phyloP scores from a whole-genome alignment of 1,284 basidiomycete genomes.

The Gomphus sp. region DNA sequence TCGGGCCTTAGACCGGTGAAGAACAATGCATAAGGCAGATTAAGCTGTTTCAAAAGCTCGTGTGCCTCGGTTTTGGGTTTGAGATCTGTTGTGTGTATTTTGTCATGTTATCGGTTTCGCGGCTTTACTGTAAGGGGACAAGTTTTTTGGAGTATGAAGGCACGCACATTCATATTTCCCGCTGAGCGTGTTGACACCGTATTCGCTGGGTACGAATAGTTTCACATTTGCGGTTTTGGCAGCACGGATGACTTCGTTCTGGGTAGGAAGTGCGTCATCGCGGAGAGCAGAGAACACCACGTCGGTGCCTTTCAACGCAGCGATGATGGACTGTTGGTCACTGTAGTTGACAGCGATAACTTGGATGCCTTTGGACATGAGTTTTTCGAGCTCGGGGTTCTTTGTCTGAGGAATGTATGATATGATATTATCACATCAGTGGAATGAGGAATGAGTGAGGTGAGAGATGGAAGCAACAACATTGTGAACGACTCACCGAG shows the following conservation, averaged over 20 bases:
- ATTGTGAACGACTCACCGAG: neutral
- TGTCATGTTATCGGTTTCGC: no score
- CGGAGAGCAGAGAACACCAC: neutral
- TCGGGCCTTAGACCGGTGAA: constrained; percentile 12
- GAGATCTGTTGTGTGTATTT: neutral
- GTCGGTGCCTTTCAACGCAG: neutral
- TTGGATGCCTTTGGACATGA: neutral
- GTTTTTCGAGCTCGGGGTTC: neutral
- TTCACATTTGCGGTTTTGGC: constrained; percentile 20
- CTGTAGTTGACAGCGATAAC: neutral
- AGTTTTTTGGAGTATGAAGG: neutral
- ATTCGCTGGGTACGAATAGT: constrained; percentile 21
- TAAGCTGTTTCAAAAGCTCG: constrained; percentile 6
- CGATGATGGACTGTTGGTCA: neutral
- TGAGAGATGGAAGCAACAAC: neutral
- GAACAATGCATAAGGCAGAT: constrained; percentile 8
- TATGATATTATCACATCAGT: no score
- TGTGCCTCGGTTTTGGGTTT: constrained; percentile 4
- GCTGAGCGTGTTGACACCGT: constrained; percentile 15
- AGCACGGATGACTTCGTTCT: constrained; percentile 17
- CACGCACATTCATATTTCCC: constrained; percentile 5
- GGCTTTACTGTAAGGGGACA: neutral
- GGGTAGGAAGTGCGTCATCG: constrained; percentile 12
- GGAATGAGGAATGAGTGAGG: no score
- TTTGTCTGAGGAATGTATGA: neutral